These are phyloP conservation scores for Eucalyptus sp. DNA, from an alignment of 345 rosid species.

Conservation along the genomic window DNA sequence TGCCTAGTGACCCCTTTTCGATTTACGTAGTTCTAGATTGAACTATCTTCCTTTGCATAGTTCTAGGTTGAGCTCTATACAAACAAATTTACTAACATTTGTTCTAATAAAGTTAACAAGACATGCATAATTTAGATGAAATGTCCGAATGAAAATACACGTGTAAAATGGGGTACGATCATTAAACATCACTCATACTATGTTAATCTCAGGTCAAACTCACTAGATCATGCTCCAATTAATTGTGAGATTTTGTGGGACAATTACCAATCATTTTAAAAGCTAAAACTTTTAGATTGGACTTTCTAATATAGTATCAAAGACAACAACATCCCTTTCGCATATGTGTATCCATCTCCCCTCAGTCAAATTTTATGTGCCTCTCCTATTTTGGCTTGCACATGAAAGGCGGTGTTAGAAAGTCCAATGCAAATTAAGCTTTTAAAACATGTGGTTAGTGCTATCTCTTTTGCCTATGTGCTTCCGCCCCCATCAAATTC, in stretches of 20 bases:
- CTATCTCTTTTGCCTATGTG: not conserved
- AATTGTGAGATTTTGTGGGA: not conserved
- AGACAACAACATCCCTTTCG: not conserved
- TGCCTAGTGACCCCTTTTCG: not conserved
- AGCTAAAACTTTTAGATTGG: no score
- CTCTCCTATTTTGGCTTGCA: not conserved
- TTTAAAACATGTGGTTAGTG: not conserved
- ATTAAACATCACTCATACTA: not conserved
- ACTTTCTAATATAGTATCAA: not conserved
- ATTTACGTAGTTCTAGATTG: not conserved
- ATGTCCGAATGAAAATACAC: not conserved
- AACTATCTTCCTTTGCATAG: not conserved
- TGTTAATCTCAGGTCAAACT: not conserved
- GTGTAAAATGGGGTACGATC: not conserved
- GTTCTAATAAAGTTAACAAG: not conserved
- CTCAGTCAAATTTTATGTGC: not conserved
- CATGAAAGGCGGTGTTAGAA: not conserved
- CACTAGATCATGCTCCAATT: not conserved
- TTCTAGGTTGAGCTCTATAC: not conserved
- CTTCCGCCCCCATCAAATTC: not conserved
- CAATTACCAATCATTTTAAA: no score
- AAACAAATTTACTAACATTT: not conserved
- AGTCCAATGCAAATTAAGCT: not conserved
- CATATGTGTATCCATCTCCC: not conserved
- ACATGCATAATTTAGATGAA: not conserved